Evolutionary conservation across 768 basidiomycete genomes (phyloP), one percentile per base, ranked within the genome.

Genomic region (Mycena rebaudengoi): DNA sequence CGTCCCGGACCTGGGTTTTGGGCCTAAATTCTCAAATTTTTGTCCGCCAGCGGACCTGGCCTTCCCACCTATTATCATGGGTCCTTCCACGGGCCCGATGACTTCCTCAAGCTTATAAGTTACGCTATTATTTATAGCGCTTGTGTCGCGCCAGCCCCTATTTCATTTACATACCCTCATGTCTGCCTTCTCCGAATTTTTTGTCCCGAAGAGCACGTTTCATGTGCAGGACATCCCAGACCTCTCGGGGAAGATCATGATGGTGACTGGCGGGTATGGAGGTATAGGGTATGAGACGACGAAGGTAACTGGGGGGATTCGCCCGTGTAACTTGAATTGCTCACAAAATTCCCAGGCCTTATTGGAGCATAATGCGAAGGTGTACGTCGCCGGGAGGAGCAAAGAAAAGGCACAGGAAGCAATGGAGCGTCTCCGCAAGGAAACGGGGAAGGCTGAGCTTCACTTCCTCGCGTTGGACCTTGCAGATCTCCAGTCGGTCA

Each of bases 181-280:
- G 53, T 55, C 41, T 14, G 44, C 44, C 40, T 55, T 30, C 13
- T 55, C 53, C 16, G 40, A 55, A 30, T 55, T 55, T 39, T 30
- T 55, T n/a, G 53, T 55, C 26, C 53, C 53, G 11, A 55, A 55
- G 26, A 33, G 20, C 53, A 55, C 20, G 10, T 55, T 55, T 30
- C 40, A 25, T 14, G 53, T 16, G 2, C 11, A 32, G n/a, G 41
- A 55, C 53, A 32, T 55, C 7, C 29, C 29, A 21, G 53, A 43
- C 41, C 53, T 55, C n/a, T 30, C 53, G 23, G 53, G 53, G 7
- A 7, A 55, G 41, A 43, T 29, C 18, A 55, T 55, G n/a, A 30
- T 55, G 20, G 40, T 55, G 8, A 55, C 41, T 25, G 53, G 41
- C 28, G 53, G 53, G 5, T 55, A 55, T 21, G 25, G 53, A 40